Evolutionary conservation across 805 yeast genomes (phyloP), one percentile per base, ranked within the genome.

Genomic region (Saccharomycopsis sp.): DNA sequence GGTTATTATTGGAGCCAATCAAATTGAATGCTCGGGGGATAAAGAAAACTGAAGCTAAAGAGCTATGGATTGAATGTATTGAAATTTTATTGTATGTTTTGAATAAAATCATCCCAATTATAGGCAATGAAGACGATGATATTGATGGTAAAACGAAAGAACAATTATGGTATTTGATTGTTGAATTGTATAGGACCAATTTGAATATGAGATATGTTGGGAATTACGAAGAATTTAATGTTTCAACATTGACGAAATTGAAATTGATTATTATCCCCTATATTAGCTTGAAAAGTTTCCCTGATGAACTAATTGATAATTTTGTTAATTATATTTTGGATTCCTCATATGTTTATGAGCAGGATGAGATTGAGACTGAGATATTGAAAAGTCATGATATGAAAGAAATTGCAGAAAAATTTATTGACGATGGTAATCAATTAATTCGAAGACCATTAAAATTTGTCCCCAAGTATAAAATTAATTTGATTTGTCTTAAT

Each of bases 401-500:
- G 3, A 55, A 57, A 3, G 68, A 65, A 9, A 62, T 73, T 3
- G 59, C 75, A 2, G 50, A 57, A 8, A 57, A 54, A 8, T 54
- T 79, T 3, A 58, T 70, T 2, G 45, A 56, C 44, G 71, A 69
- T 7, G 68, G 69, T 6, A 64, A 72, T n/a, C 76, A 71, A 53
- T 93, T 93, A 1, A 70, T 85, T 0, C 81, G 90, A 0, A 70
- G 70, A 31, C 71, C 74, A 2, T 59, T 80, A 1, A 54, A 53
- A 1, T 55, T 66, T 8, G 59, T 70, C 19, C 60, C 72, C 1
- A 74, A 81, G 47, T 63, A 64, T 9, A 50, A 58, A 4, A 68
- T 83, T 29, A 71, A 88, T 13, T 61, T 72, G 37, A 56, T 61
- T 20, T 83, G 95, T 55, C 62, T 89, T 32, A 56, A 59, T 20